A percentile compares a stretch with the other conserved stretches of the same genome.
Conservation (phyloP, 495 filamentous ascomycete species). For the Trichoderma virens region DNA sequence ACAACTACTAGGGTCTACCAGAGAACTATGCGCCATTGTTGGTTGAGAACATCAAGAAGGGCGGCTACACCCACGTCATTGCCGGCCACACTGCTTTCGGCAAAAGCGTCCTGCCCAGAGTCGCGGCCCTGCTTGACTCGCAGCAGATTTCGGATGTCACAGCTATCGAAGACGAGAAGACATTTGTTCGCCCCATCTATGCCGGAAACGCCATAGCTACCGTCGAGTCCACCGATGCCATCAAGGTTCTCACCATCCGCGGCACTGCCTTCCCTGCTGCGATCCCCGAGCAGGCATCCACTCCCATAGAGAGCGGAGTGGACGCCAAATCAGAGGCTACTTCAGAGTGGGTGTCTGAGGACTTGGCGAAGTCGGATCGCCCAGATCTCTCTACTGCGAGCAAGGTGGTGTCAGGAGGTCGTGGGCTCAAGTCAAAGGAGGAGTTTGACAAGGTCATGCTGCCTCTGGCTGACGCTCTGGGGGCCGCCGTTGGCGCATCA, state of each 20-base stretch:
- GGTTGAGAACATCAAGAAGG: slow-evolving; percentile 92
- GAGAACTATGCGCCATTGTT: slow-evolving; percentile 94
- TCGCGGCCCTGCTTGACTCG: slow-evolving; percentile 86
- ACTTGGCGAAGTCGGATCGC: slow-evolving; percentile 84
- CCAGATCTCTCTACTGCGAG: slow-evolving; percentile 88
- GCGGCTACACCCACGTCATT: slow-evolving; percentile 83
- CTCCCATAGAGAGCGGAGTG: slow-evolving; percentile 54
- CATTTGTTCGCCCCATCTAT: slow-evolving; percentile 94
- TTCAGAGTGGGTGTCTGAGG: slow-evolving; percentile 89
- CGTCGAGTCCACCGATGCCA: slow-evolving; percentile 78
- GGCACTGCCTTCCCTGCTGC: slow-evolving; percentile 77
- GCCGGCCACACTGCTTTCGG: slow-evolving; percentile 92
- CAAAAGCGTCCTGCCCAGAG: slow-evolving; percentile 89
- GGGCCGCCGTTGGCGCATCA: slow-evolving; percentile 89
- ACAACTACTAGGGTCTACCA: slow-evolving; percentile 59
- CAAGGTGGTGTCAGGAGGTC: slow-evolving; percentile 87
- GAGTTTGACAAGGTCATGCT: slow-evolving; percentile 90
- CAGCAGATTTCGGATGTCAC: slow-evolving; percentile 93
- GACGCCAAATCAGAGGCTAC: slow-evolving; percentile 63
- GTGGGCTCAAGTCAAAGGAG: slow-evolving; percentile 93
- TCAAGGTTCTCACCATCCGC: slow-evolving; percentile 87
- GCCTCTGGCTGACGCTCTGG: slow-evolving; percentile 82
- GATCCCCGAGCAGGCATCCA: slow-evolving; percentile 44
- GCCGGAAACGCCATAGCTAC: slow-evolving; percentile 96
- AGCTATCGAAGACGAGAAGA: slow-evolving; percentile 79